phyloP scores from a whole-genome alignment of 169 alveolate genomes.

The Toxoplasma gondii region DNA sequence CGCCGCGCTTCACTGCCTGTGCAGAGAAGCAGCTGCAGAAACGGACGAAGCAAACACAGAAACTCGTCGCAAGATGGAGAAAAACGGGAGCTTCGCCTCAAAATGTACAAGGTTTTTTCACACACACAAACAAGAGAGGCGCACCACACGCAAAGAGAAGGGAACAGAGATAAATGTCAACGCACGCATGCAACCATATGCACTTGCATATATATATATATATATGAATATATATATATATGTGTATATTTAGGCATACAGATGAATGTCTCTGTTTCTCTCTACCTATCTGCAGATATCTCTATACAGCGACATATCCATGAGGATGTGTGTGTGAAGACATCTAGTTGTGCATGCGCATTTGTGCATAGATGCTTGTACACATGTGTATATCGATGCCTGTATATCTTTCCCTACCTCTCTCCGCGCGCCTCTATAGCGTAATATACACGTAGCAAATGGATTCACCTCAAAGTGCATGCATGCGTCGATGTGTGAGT shows the following conservation, averaged over 20 bases:
- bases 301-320: background rate
- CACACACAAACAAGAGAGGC: background rate
- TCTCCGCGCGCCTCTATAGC: too few species aligned
- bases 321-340: background rate
- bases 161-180: background rate
- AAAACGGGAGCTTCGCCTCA: background rate
- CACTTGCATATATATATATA: background rate
- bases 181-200: background rate
- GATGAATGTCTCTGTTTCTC: too few species aligned
- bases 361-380: background rate
- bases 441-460: too few species aligned
- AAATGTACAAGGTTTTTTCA: background rate
- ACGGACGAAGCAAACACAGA: background rate
- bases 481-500: too few species aligned
- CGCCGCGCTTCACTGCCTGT: conserved; percentile 63
- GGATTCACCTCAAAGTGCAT: too few species aligned
- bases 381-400: background rate
- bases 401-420: too few species aligned
- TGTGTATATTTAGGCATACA: too few species aligned
- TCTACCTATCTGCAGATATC: background rate
- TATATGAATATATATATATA: background rate
- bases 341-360: background rate
- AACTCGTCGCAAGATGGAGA: background rate
- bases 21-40: conserved; percentile 59
- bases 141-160: background rate